phyloP scores from a whole-genome alignment of 2,329 filamentous ascomycete species.

The Talaromyces sp. region DNA sequence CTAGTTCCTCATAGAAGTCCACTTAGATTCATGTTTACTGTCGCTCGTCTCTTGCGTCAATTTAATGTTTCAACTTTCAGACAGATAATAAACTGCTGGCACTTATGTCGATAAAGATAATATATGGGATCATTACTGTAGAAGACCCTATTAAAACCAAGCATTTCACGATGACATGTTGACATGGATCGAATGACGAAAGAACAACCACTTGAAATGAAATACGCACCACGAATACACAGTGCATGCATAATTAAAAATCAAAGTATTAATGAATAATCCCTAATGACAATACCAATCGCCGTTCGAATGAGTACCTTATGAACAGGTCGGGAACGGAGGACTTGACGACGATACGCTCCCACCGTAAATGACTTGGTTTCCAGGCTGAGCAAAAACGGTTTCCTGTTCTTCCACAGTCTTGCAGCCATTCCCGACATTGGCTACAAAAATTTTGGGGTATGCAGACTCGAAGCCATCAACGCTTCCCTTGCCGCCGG shows the following conservation, averaged over 20 bases:
- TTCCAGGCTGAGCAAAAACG: conserved; percentile 63
- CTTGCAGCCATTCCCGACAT: conserved; percentile 43
- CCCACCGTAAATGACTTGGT: conserved; percentile 12
- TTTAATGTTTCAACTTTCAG: background rate
- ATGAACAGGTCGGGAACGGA: conserved; percentile 8
- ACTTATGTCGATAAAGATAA: background rate
- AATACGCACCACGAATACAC: background rate
- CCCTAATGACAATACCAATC: too few relatives aligned
- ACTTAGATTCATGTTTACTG: background rate
- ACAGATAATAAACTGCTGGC: background rate
- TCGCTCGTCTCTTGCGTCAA: background rate
- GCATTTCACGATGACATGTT: background rate
- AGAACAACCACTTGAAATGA: background rate
- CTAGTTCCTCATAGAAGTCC: background rate
- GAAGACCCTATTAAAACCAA: background rate
- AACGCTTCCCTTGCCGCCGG: conserved; percentile 21
- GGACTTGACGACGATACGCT: conserved; percentile 1
- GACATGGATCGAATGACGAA: background rate
- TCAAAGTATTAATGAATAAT: background rate
- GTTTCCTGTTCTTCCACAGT: conserved; percentile 58
- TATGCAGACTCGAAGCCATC: conserved; percentile 10
- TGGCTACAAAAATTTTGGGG: conserved; percentile 13
- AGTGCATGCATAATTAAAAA: background rate
- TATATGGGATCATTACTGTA: background rate
- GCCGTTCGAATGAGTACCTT: background rate